Percentiles rank a stretch among this genome's conserved stretches.
These are phyloP conservation scores for Tolypocladium capitatum DNA, from an alignment of 2,329 filamentous ascomycete genomes.

Conservation along the genomic window DNA sequence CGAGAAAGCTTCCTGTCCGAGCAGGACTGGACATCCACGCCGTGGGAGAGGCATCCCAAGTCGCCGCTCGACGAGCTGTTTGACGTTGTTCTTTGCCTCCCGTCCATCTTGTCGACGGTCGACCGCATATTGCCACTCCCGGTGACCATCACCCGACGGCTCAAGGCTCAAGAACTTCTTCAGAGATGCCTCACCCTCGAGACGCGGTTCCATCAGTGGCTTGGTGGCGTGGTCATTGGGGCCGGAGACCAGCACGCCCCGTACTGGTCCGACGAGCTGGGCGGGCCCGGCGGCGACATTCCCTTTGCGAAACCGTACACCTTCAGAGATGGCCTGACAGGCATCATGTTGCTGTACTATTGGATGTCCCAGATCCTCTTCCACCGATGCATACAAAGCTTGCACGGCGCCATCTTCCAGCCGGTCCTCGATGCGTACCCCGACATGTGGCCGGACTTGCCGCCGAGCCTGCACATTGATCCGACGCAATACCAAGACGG, in stretches of 20 bases:
- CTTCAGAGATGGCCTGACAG: constrained; percentile 30
- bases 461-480: constrained; percentile 25
- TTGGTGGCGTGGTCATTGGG: constrained; percentile 14
- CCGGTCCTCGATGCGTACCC: constrained; percentile 27
- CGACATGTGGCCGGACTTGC: constrained; percentile 24
- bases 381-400: constrained; percentile 30
- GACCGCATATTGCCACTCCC: constrained; percentile 28
- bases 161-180: constrained; percentile 34
- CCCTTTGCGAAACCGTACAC: constrained; percentile 32
- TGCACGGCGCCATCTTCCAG: constrained; percentile 31
- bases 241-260: constrained; percentile 16
- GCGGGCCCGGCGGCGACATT: constrained; percentile 16
- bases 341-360: constrained; percentile 37
- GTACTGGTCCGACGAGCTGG: constrained; percentile 26
- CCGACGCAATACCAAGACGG: constrained; percentile 28
- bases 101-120: constrained; percentile 30
- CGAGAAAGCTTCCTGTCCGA: constrained; percentile 36
- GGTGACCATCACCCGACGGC: constrained; percentile 26
- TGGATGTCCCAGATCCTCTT: constrained; percentile 39
- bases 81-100: constrained; percentile 34
- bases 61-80: constrained; percentile 37
- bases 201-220: constrained; percentile 34
- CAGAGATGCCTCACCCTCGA: constrained; percentile 34
- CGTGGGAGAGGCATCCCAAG: constrained; percentile 39
- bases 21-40: constrained; percentile 36